Base-by-base conservation (phyloP, 2,329 filamentous ascomycete genomes). In the Blastomyces silverae region DNA sequence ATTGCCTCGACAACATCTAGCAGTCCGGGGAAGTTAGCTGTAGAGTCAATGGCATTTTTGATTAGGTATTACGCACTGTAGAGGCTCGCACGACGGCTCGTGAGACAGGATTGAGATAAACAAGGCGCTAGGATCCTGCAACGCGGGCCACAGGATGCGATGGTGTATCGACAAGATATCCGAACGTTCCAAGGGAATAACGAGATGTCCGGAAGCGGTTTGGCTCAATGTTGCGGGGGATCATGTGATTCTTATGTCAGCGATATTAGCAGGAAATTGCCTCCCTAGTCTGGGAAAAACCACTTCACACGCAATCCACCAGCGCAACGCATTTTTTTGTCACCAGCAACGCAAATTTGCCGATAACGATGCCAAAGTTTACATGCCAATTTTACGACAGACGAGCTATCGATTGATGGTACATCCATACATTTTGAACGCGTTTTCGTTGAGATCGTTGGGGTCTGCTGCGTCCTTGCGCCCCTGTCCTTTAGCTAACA, bases 361-460 rank as follows among this genome's bases (percentile, higher is more conserved):
- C 75, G 74, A 78, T 79, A 78, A 76, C 73, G 72, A 77, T 77
- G 75, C 77, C 76, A 80, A 77, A 79, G 73, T 76, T 74, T 67
- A 66, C 69, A 71, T 75, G 75, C 71, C 68, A 67, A 67, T 64
- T 74, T 61, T 64, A 70, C 69, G 71, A 70, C 67, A 68, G 71
- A 63, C 65, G 59, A 69, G 67, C 75, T 77, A 77, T 72, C 71
- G 68, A 72, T 75, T 79, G 77, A 79, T 78, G 75, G 70, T 70
- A 73, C 70, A 74, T 73, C 75, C 67, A 66, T 66, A 68, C 67
- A 66, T 66, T 73, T 69, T 72, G 63, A 75, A 72, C 67, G 70
- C 71, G 73, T 74, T 71, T 72, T 76, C 75, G 74, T 75, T 75
- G 75, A 74, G 76, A 79, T 77, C 78, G 74, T 76, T 76, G 77